Percentiles rank a stretch among this genome's conserved stretches.
These are phyloP conservation scores for Macrotyloma uniflorum DNA, from an alignment of 306 rosid species.

Conservation along the genomic window DNA sequence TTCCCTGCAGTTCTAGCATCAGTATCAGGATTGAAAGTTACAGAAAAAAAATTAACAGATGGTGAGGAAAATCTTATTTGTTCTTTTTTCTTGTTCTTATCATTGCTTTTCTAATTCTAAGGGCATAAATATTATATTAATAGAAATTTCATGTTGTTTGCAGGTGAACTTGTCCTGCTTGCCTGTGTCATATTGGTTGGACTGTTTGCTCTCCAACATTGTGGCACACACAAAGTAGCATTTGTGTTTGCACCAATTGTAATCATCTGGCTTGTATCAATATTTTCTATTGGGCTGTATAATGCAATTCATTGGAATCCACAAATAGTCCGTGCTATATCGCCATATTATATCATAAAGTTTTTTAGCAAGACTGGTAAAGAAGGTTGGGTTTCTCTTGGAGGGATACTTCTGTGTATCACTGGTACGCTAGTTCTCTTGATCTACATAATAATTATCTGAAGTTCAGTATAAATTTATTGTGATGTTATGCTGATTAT, in stretches of 20 bases:
- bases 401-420: conserved; percentile 81
- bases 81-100: background rate
- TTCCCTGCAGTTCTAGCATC: conserved; percentile 77
- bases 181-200: conserved; percentile 87
- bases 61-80: conserved; percentile 49
- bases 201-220: conserved; percentile 88
- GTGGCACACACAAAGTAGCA: conserved; percentile 84
- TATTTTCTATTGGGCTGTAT: conserved; percentile 78
- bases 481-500: conserved; percentile 24
- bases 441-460: conserved; percentile 1
- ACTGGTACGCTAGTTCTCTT: conserved; percentile 66
- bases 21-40: conserved; percentile 74
- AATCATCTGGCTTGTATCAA: conserved; percentile 72
- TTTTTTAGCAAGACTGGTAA: conserved; percentile 70
- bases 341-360: conserved; percentile 73
- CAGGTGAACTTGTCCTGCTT: conserved; percentile 72
- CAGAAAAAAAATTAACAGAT: conserved; percentile 57
- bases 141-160: conserved; percentile 33
- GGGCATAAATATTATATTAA: conserved; percentile 17
- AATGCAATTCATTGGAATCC: conserved; percentile 78
- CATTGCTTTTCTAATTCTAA: conserved; percentile 9
- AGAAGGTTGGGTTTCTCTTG: conserved; percentile 91
- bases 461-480: conserved; percentile 10
- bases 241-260: conserved; percentile 82
- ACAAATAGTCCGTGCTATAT: conserved; percentile 58